These are phyloP conservation scores for Hemerocallis citrina DNA, from an alignment of 106 monocot species.

Conservation along the genomic window DNA sequence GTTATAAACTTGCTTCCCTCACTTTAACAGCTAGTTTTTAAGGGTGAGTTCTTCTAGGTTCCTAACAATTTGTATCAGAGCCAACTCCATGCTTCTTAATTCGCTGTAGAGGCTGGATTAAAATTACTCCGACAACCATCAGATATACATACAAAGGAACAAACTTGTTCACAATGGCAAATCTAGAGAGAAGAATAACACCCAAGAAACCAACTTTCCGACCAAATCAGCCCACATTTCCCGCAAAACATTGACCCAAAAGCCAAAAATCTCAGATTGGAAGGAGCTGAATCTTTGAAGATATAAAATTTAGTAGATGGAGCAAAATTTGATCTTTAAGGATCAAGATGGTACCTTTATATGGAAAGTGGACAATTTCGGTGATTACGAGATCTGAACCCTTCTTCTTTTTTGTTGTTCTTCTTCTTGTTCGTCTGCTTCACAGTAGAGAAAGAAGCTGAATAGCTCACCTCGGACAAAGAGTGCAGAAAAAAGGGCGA, in stretches of 20 bases:
- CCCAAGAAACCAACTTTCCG: constrained; percentile 1
- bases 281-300: not conserved
- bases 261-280: not conserved
- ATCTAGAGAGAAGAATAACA: too few relatives aligned
- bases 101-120: too few relatives aligned
- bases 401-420: too few relatives aligned
- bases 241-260: not conserved
- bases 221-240: not conserved
- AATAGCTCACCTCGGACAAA: not conserved
- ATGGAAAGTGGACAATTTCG: not conserved
- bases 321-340: not conserved
- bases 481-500: too few relatives aligned
- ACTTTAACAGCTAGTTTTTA: too few relatives aligned
- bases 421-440: not conserved
- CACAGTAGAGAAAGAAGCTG: not conserved
- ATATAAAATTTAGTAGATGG: not conserved
- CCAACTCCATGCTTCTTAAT: too few relatives aligned
- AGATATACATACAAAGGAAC: too few relatives aligned
- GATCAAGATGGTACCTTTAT: constrained; percentile 3
- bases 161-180: not conserved
- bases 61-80: too few relatives aligned
- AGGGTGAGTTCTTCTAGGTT: too few relatives aligned
- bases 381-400: not conserved
- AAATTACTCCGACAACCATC: not conserved
- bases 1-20: too few relatives aligned